Evolutionary conservation across 148 eudicot species (phyloP).

Genomic region (Nyssa sinensis): DNA sequence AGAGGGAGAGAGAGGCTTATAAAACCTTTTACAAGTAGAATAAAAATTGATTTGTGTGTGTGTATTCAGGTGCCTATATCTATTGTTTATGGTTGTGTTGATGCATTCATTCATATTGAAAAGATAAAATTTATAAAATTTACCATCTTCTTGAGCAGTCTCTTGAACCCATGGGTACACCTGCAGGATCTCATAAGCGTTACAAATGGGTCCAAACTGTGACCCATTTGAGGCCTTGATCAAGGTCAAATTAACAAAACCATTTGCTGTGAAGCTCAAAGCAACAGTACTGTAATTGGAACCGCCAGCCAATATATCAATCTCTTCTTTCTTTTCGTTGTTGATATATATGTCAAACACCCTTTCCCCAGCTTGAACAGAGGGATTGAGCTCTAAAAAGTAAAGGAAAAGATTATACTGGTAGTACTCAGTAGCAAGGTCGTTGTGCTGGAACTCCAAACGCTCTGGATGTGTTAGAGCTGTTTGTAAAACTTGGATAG

Average conservation of each 20-base stretch:
- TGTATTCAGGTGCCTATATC: too few species aligned
- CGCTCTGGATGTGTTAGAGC: slow-evolving; percentile 34
- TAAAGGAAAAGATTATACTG: slow-evolving; percentile 29
- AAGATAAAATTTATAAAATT: neutral
- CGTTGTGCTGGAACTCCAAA: slow-evolving; percentile 30
- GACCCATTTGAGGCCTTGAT: slow-evolving; percentile 32
- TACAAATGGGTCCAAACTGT: slow-evolving; percentile 34
- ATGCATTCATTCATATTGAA: neutral
- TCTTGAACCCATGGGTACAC: slow-evolving; percentile 24
- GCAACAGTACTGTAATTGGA: slow-evolving; percentile 17
- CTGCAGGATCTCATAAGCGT: slow-evolving; percentile 41
- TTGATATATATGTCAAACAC: slow-evolving; percentile 38
- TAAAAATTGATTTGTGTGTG: neutral
- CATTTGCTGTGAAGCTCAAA: slow-evolving; percentile 30
- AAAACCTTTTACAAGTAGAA: neutral
- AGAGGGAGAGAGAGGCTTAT: neutral
- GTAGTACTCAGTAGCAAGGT: slow-evolving; percentile 21
- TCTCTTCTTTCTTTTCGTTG: slow-evolving; percentile 9
- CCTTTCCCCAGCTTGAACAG: slow-evolving; percentile 39
- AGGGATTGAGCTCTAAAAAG: slow-evolving; percentile 36
- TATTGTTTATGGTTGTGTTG: neutral
- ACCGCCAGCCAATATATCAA: slow-evolving; percentile 30
- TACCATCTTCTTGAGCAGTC: slow-evolving; percentile 32
- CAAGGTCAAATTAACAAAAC: slow-evolving; percentile 38
- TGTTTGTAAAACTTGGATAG: slow-evolving; percentile 35